phyloP scores from a whole-genome alignment of 306 rosid genomes.

The Nissolia schottii region DNA sequence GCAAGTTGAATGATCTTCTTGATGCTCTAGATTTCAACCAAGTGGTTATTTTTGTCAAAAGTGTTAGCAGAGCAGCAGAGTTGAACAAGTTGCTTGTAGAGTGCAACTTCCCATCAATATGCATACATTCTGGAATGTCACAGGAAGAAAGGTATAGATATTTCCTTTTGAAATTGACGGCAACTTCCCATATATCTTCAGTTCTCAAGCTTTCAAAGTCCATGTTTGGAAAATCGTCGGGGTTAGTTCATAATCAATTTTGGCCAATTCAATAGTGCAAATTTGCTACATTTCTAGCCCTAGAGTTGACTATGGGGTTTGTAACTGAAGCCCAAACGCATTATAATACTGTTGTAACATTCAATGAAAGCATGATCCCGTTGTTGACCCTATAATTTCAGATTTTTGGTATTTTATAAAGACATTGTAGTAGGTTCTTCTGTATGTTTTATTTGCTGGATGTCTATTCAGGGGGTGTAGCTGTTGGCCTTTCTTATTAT shows the following conservation, averaged over 20 bases:
- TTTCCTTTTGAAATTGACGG: slow-evolving; percentile 5
- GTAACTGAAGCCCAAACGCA: no score
- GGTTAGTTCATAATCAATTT: no score
- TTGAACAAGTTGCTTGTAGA: slow-evolving; percentile 71
- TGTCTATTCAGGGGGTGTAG: neutral
- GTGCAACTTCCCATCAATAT: slow-evolving; percentile 69
- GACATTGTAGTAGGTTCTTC: neutral
- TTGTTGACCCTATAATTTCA: neutral
- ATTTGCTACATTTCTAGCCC: no score
- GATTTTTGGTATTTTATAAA: neutral
- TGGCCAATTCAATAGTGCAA: no score
- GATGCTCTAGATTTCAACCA: slow-evolving; percentile 80
- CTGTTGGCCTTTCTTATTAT: neutral
- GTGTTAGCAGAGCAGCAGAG: slow-evolving; percentile 70
- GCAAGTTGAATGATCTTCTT: slow-evolving; percentile 75
- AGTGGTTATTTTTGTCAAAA: slow-evolving; percentile 72
- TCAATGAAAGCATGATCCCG: neutral
- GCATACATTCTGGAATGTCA: slow-evolving; percentile 80
- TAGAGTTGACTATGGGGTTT: no score
- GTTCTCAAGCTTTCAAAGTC: neutral
- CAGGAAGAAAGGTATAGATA: slow-evolving; percentile 69
- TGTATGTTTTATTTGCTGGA: neutral
- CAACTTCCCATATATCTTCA: neutral
- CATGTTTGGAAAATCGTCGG: neutral
- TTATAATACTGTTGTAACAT: neutral